phyloP scores from a whole-genome alignment of 805 yeast genomes.

The Hanseniaspora vineae region DNA sequence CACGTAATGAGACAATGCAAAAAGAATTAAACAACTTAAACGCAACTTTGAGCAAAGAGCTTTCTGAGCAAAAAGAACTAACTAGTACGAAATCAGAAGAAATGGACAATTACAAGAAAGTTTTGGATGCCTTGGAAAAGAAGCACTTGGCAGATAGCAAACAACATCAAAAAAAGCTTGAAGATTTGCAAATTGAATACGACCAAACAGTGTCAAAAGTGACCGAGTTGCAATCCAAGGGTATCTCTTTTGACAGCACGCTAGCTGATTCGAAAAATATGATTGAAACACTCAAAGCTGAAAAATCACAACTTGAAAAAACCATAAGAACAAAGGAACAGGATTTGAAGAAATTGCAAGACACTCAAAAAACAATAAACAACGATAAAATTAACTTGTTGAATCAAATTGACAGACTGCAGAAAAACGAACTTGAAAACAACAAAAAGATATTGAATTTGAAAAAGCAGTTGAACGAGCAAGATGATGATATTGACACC shows the following conservation, averaged over 20 bases:
- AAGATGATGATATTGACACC: slow-evolving; percentile 24
- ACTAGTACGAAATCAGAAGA: slow-evolving; percentile 18
- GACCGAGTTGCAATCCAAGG: slow-evolving; percentile 35
- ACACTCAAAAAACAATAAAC: slow-evolving; percentile 4
- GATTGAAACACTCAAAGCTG: slow-evolving; percentile 41
- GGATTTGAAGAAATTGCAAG: slow-evolving; percentile 13
- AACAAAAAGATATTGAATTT: slow-evolving; percentile 23
- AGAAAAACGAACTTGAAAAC: slow-evolving; percentile 13
- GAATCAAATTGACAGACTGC: slow-evolving; percentile 8
- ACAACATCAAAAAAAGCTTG: slow-evolving; percentile 31
- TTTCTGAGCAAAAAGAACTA: slow-evolving; percentile 8
- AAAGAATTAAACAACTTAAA: slow-evolving; percentile 17
- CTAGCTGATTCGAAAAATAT: slow-evolving; percentile 37
- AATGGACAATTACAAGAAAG: slow-evolving; percentile 11
- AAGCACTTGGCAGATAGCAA: slow-evolving; percentile 9
- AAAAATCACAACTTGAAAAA: slow-evolving; percentile 29
- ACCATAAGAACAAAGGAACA: slow-evolving; percentile 25
- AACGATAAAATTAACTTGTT: slow-evolving; percentile 5
- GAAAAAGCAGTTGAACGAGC: slow-evolving; percentile 18
- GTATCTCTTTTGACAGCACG: slow-evolving; percentile 29
- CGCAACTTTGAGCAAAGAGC: slow-evolving; percentile 15
- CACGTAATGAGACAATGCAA: slow-evolving; percentile 14
- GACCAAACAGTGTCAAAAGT: slow-evolving; percentile 31
- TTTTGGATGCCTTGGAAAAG: slow-evolving; percentile 14
- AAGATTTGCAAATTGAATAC: slow-evolving; percentile 37